phyloP scores from a whole-genome alignment of 2,329 filamentous ascomycete species.

The Sarocladium oryzae region DNA sequence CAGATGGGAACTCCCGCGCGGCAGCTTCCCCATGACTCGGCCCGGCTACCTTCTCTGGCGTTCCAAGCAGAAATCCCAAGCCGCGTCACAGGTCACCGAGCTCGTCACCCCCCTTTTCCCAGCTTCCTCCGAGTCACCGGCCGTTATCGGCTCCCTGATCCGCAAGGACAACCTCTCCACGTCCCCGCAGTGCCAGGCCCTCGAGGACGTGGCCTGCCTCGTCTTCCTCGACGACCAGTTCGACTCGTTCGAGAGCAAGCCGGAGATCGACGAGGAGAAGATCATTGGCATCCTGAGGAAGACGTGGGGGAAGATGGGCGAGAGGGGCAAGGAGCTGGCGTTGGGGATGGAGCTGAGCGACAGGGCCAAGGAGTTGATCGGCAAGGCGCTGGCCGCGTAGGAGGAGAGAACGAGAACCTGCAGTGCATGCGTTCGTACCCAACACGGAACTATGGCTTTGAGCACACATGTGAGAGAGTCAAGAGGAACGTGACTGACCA shows the following conservation, averaged over 20 bases:
- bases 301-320: constrained; percentile 72
- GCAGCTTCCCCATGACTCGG: constrained; percentile 66
- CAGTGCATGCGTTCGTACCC: too few species aligned
- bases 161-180: constrained; percentile 66
- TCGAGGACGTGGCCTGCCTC: constrained; percentile 82
- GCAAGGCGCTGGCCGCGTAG: constrained; percentile 56
- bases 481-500: too few species aligned
- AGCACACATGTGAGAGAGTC: too few species aligned
- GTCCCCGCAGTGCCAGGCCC: constrained; percentile 58
- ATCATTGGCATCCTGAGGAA: constrained; percentile 63
- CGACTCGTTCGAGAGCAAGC: constrained; percentile 65
- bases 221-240: constrained; percentile 87
- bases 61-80: constrained; percentile 63
- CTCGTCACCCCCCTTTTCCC: constrained; percentile 37
- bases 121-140: constrained; percentile 41
- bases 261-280: constrained; percentile 67
- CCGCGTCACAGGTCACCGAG: constrained; percentile 45
- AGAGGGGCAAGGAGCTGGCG: constrained; percentile 56
- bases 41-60: constrained; percentile 78
- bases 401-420: too few species aligned
- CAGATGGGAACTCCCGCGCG: constrained; percentile 73
- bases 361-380: constrained; percentile 53
- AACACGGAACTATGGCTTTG: too few species aligned
- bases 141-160: constrained; percentile 63
- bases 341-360: constrained; percentile 59